Evolutionary conservation across 495 filamentous ascomycete genomes (phyloP).

Genomic region (Penicillium cosmopolitanum): DNA sequence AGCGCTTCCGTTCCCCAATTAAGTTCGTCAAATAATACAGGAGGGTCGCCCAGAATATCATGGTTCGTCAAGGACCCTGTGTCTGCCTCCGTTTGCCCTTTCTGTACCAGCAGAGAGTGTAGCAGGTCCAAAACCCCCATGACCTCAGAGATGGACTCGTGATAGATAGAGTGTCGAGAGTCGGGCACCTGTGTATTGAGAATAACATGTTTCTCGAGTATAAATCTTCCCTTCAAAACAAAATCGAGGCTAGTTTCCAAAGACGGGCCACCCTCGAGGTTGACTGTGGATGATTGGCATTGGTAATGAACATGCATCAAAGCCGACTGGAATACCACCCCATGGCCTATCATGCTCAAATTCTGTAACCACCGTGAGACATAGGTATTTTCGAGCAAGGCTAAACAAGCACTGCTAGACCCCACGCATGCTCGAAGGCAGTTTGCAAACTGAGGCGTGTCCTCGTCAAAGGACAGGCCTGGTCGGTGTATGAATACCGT

Average conservation of each 20-base stretch:
- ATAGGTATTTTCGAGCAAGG: neutral
- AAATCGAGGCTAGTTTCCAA: constrained; percentile 8
- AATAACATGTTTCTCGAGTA: neutral
- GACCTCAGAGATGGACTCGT: neutral
- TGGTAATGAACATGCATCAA: constrained; percentile 15
- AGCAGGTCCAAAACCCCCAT: neutral
- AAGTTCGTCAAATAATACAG: constrained; percentile 2
- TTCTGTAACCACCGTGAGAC: constrained; percentile 10
- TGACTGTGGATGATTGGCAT: neutral
- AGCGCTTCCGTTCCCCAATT: constrained; percentile 2
- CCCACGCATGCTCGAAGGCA: constrained; percentile 9
- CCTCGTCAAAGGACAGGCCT: constrained; percentile 13
- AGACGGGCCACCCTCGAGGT: constrained; percentile 5
- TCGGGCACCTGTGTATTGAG: neutral
- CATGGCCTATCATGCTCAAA: constrained; percentile 8
- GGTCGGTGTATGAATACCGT: constrained; percentile 10
- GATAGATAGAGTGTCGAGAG: neutral
- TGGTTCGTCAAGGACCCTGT: neutral
- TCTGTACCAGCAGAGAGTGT: neutral
- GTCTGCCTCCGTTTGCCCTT: neutral
- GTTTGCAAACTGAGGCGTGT: constrained; percentile 2
- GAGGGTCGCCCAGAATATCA: neutral
- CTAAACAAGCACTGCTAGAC: constrained; percentile 3
- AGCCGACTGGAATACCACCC: constrained; percentile 10
- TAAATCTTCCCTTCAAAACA: neutral